A percentile compares a stretch with the other conserved stretches of the same genome.
Conservation (phyloP, 768 basidiomycete genomes). For the Pulveroboletus frians region DNA sequence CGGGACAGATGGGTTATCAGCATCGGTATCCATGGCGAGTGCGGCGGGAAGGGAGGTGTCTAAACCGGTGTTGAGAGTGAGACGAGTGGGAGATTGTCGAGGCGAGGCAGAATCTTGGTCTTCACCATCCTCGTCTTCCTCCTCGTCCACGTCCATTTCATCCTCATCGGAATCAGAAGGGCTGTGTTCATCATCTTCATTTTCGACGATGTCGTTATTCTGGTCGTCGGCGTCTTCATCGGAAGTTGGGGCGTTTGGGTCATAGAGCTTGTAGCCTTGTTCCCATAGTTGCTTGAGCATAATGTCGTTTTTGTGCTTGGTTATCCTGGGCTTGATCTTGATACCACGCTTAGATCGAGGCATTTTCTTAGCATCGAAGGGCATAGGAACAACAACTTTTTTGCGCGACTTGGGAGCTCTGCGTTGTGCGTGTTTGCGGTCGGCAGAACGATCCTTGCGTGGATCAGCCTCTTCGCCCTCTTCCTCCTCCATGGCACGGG, state of each 20-base stretch:
- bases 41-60: constrained; percentile 6
- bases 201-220: neutral
- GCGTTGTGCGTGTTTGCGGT: constrained; percentile 5
- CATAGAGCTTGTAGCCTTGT: constrained; percentile 14
- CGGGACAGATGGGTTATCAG: constrained; percentile 16
- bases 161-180: constrained; percentile 17
- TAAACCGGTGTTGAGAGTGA: constrained; percentile 14
- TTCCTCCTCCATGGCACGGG: constrained; percentile 59
- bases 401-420: constrained; percentile 1
- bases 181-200: constrained; percentile 10
- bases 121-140: constrained; percentile 29
- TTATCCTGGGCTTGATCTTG: neutral
- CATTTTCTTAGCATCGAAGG: constrained; percentile 14
- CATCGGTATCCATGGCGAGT: constrained; percentile 20
- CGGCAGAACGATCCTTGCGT: constrained; percentile 13
- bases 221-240: constrained; percentile 16
- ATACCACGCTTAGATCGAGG: constrained; percentile 19
- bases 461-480: constrained; percentile 39
- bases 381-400: constrained; percentile 13
- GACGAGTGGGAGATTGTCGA: constrained; percentile 21
- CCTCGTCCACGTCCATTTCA: constrained; percentile 31
- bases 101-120: constrained; percentile 22
- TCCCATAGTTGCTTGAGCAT: constrained; percentile 14
- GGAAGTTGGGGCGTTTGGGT: constrained; percentile 16
- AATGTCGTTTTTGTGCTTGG: neutral